Percentiles rank a stretch among this genome's conserved stretches.
Conservation (phyloP, 495 filamentous ascomycete genomes). For the Apiosordaria backusii region DNA sequence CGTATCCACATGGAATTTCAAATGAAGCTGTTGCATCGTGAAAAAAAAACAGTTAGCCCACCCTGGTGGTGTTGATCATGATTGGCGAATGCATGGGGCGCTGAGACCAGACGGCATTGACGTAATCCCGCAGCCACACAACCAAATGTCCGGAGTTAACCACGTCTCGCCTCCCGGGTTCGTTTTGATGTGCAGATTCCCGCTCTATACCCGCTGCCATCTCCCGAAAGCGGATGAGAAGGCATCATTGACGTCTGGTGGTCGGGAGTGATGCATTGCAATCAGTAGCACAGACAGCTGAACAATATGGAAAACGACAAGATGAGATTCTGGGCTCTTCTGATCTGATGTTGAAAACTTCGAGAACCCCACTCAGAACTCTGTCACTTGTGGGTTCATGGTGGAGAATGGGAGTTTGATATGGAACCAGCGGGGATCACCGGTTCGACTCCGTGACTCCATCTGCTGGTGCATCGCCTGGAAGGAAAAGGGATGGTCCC, state of each 20-base stretch:
- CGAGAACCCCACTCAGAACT: slow-evolving; percentile 7
- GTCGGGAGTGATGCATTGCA: neutral
- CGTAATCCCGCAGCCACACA: slow-evolving; percentile 3
- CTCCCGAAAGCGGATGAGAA: neutral
- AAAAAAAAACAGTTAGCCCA: neutral
- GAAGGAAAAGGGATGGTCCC: neutral
- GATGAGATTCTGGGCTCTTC: neutral
- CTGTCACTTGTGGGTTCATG: neutral
- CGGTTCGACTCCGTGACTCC: slow-evolving; percentile 7
- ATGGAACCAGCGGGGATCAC: slow-evolving; percentile 1
- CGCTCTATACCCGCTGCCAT: neutral
- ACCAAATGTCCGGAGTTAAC: neutral
- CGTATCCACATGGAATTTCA: neutral
- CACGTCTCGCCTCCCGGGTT: neutral
- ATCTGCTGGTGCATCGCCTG: neutral
- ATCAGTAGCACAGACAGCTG: neutral
- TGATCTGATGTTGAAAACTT: slow-evolving; percentile 6
- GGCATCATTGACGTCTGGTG: neutral
- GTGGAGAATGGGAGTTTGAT: slow-evolving; percentile 9
- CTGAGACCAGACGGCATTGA: neutral
- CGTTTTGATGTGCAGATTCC: neutral
- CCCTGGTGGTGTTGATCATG: neutral
- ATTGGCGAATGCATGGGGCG: neutral
- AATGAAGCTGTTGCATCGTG: neutral
- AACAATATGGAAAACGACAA: neutral